Evolutionary conservation across 345 rosid species (phyloP), one percentile per base, ranked within the genome.

Genomic region (Stellera chamaejasme): DNA sequence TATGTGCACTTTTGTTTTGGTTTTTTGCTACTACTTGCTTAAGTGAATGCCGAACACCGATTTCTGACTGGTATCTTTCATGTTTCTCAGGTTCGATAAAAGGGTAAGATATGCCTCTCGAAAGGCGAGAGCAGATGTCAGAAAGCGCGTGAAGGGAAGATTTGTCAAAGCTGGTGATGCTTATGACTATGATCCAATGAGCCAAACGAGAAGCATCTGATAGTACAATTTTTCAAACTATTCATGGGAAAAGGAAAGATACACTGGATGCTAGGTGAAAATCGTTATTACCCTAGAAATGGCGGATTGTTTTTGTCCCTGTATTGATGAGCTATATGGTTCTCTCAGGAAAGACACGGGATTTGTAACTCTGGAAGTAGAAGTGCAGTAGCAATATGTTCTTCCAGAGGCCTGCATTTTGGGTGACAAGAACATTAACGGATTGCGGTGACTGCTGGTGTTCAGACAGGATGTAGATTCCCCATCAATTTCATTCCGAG

Each of bases 41-140:
- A 32, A 32, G 39, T 32, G 39, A 32, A 8, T 2, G 9, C 39
- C 5, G 9, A 32, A 5, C 27, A 8, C 10, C 49, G 61, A n/a
- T n/a, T n/a, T 41, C 51, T 52, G 1, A 56, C 13, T 27, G 27
- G n/a, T 43, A 10, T 56, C 19, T 19, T 44, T 27, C 13, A 44
- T 54, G 25, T 13, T 52, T 58, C 65, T 61, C 59, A 94, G 99
- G 86, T 94, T 94, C 75, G 96, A 84, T 60, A 94, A 90, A 82
- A 78, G 48, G 67, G 97, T 94, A 63, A 79, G 99, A 69, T 94
- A 94, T 69, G 97, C 84, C 50, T 90, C 99, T 44, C 95, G 97
- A 48, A 94, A 94, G 78, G 99, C 96, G 58, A 83, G 99, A 74
- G 99, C 99, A 48, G 97, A 94, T 57, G 97, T 87, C 52, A 80